phyloP scores from a whole-genome alignment of 2,329 filamentous ascomycete genomes.

The Paracorniculantispora psalliotae region DNA sequence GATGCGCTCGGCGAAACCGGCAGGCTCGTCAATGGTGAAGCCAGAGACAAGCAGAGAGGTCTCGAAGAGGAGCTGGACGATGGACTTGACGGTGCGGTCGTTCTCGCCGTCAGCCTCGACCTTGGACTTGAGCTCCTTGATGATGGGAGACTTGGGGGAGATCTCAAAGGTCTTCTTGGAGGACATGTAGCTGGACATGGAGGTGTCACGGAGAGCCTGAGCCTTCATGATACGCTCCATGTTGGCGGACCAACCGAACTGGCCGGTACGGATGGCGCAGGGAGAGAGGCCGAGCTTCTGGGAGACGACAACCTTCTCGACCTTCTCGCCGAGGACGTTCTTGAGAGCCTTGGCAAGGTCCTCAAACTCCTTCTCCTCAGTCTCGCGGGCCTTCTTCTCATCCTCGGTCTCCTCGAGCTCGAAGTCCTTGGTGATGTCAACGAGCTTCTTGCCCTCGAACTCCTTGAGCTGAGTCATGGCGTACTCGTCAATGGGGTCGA shows the following conservation, averaged over 20 bases:
- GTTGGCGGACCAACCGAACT: conserved; percentile 99
- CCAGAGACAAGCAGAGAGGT: conserved; percentile 97
- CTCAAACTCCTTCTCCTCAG: conserved; percentile 98
- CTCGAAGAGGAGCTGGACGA: conserved; percentile 97
- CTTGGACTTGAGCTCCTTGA: conserved; percentile 99
- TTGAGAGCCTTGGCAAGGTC: conserved; percentile 91
- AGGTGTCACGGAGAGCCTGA: conserved; percentile 98
- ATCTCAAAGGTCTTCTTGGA: conserved; percentile 99
- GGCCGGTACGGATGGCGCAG: conserved; percentile 97
- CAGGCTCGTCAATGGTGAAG: conserved; percentile 99
- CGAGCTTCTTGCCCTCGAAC: conserved; percentile 99
- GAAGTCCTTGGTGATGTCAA: conserved; percentile 99
- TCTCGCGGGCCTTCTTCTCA: conserved; percentile 94
- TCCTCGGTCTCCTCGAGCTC: conserved; percentile 99
- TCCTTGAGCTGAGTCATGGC: conserved; percentile 99
- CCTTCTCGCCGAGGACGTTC: conserved; percentile 98
- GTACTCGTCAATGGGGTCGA: conserved; percentile 99
- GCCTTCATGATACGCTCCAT: conserved; percentile 99
- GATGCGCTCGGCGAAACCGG: conserved; percentile 96
- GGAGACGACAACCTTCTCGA: conserved; percentile 99
- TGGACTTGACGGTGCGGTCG: conserved; percentile 98
- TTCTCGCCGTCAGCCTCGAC: conserved; percentile 96
- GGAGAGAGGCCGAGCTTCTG: conserved; percentile 94
- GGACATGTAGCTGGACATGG: conserved; percentile 99
- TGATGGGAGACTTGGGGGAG: conserved; percentile 95